phyloP scores from a whole-genome alignment of 129 eudicot genomes.

The Helianthus tuberosus region DNA sequence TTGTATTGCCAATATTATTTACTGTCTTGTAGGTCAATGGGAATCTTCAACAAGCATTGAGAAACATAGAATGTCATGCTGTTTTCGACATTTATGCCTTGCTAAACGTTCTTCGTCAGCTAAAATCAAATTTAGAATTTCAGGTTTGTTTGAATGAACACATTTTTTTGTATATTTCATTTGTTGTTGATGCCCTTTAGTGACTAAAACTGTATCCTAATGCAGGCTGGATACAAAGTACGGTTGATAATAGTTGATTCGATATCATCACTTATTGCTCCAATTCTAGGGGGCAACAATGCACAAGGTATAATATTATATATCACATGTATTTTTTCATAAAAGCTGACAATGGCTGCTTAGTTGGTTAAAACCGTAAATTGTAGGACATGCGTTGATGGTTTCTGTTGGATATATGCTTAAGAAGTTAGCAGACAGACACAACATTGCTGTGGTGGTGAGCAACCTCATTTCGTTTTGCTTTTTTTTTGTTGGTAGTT shows the following conservation, averaged over 20 bases:
- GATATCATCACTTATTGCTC: conserved; percentile 75
- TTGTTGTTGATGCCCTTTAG: background rate
- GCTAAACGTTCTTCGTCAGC: conserved; percentile 63
- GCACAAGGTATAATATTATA: conserved; percentile 57
- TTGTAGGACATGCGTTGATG: conserved; percentile 83
- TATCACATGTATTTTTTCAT: background rate
- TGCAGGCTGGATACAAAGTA: conserved; percentile 45
- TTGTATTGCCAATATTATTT: background rate
- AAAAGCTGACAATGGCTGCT: background rate
- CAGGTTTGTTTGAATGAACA: conserved; percentile 42
- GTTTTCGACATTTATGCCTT: conserved; percentile 74
- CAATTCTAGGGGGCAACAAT: conserved; percentile 71
- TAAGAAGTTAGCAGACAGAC: conserved; percentile 69
- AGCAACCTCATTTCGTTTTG: conserved; percentile 8
- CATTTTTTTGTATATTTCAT: conserved; percentile 4
- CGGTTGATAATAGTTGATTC: conserved; percentile 76
- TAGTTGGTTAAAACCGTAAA: conserved; percentile 9
- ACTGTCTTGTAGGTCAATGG: conserved; percentile 45
- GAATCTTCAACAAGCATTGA: conserved; percentile 53
- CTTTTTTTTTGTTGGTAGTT: background rate
- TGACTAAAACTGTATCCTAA: conserved; percentile 5
- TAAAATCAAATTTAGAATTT: conserved; percentile 44
- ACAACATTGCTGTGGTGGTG: conserved; percentile 63
- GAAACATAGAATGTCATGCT: conserved; percentile 57
- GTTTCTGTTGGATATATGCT: conserved; percentile 64